Conservation (phyloP, 176 grass and related monocot genomes). For the Cenchrus purpureus region DNA sequence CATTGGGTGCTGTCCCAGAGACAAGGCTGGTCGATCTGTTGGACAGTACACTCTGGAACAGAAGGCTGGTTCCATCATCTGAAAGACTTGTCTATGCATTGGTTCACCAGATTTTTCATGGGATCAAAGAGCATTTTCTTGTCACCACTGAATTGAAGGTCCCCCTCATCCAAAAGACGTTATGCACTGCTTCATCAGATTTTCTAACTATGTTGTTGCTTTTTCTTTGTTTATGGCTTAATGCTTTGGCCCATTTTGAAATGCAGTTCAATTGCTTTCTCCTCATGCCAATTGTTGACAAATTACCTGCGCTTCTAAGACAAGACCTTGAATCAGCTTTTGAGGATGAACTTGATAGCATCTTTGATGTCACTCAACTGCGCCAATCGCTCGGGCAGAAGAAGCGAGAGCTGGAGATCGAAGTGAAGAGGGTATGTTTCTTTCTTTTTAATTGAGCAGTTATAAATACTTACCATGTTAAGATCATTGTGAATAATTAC, state of each 20-base stretch:
- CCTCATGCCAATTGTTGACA: conserved; percentile 91
- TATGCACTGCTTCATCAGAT: conserved; percentile 82
- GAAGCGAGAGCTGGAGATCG: conserved; percentile 73
- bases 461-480: not conserved
- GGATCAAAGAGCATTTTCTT: conserved; percentile 96
- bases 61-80: conserved; percentile 79
- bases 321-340: conserved; percentile 90
- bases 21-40: conserved; percentile 82
- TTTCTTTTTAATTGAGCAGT: conserved; percentile 6
- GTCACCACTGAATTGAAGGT: conserved; percentile 95
- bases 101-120: conserved; percentile 93
- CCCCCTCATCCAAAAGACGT: conserved; percentile 48
- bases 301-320: conserved; percentile 76
- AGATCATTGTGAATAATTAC: not conserved
- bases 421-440: conserved; percentile 64
- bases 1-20: conserved; percentile 42
- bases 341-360: conserved; percentile 70
- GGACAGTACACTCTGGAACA: conserved; percentile 88
- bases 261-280: conserved; percentile 98
- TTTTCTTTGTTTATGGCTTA: not conserved
- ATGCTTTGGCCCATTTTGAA: conserved; percentile 10
- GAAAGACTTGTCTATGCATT: conserved; percentile 88
- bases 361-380: conserved; percentile 75
- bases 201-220: conserved; percentile 26
- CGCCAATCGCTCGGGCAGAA: conserved; percentile 61